Evolutionary conservation across 2,329 filamentous ascomycete genomes (phyloP).

Genomic region (Ilyonectria destructans): DNA sequence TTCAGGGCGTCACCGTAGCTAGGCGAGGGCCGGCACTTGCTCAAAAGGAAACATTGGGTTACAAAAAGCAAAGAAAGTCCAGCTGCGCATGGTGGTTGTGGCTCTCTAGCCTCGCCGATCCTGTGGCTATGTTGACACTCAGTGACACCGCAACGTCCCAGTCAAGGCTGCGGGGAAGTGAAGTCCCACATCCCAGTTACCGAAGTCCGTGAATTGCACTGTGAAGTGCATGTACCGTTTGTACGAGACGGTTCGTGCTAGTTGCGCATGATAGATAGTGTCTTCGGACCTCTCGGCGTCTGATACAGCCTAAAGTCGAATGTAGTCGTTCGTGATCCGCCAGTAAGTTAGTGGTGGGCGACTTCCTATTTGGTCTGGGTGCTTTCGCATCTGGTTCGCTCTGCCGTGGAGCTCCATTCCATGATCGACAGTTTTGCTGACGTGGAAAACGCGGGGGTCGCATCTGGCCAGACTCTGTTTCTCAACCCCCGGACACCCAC

Average conservation of each 20-base stretch:
- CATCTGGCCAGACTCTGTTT: not conserved
- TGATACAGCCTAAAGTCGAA: not conserved
- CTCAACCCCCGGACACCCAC: not conserved
- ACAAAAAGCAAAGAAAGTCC: slow-evolving; percentile 1
- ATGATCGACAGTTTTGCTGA: not conserved
- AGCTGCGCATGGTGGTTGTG: not conserved
- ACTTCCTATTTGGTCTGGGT: slow-evolving; percentile 2
- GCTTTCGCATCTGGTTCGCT: not conserved
- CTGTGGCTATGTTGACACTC: not conserved
- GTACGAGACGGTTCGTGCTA: too few relatives aligned
- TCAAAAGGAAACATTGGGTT: not conserved
- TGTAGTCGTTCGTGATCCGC: not conserved
- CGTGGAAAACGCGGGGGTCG: slow-evolving; percentile 11
- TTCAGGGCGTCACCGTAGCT: not conserved
- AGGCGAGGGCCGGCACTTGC: not conserved
- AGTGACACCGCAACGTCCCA: not conserved
- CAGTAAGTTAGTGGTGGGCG: not conserved
- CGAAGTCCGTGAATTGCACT: not conserved
- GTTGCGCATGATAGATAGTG: not conserved
- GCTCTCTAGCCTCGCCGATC: not conserved
- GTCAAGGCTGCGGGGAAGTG: not conserved
- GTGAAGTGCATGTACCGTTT: too few relatives aligned
- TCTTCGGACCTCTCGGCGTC: not conserved
- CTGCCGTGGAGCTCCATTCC: not conserved
- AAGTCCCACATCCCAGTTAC: not conserved